Evolutionary conservation across 2,329 filamentous ascomycete species (phyloP).

Genomic region (Alternaria postmessia): DNA sequence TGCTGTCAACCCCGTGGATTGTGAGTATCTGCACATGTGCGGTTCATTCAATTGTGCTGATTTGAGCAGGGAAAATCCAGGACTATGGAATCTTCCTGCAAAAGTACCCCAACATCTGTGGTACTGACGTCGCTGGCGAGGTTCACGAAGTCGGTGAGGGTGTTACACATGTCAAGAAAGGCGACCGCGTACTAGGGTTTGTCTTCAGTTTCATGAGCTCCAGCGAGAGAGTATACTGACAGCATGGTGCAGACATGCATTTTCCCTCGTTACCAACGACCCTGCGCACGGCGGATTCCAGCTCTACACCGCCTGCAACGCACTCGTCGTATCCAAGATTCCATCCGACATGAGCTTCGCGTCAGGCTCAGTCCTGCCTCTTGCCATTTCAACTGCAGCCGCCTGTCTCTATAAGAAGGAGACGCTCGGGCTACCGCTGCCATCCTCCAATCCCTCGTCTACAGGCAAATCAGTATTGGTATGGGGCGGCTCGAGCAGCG

Average conservation of each 20-base stretch:
- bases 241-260: constrained; percentile 29
- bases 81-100: constrained; percentile 48
- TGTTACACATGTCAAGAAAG: constrained; percentile 56
- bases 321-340: constrained; percentile 48
- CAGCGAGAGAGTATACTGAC: constrained; percentile 2
- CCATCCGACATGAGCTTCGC: constrained; percentile 51
- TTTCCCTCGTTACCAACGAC: constrained; percentile 34
- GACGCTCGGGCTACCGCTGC: constrained; percentile 51
- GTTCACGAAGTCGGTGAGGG: constrained; percentile 57
- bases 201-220: background rate
- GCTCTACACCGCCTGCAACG: constrained; percentile 43
- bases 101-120: constrained; percentile 47
- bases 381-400: constrained; percentile 56
- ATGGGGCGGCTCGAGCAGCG: constrained; percentile 60
- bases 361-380: constrained; percentile 54
- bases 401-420: constrained; percentile 53
- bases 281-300: constrained; percentile 45
- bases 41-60: constrained; percentile 7
- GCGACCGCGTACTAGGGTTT: constrained; percentile 55
- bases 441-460: constrained; percentile 42
- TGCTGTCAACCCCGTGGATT: constrained; percentile 47
- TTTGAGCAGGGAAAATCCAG: constrained; percentile 40
- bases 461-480: constrained; percentile 54
- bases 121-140: constrained; percentile 57
- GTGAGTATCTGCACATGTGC: constrained; percentile 18